These are phyloP conservation scores for Cyclocybe cylindracea DNA, from an alignment of 768 basidiomycete genomes.

Conservation along the genomic window DNA sequence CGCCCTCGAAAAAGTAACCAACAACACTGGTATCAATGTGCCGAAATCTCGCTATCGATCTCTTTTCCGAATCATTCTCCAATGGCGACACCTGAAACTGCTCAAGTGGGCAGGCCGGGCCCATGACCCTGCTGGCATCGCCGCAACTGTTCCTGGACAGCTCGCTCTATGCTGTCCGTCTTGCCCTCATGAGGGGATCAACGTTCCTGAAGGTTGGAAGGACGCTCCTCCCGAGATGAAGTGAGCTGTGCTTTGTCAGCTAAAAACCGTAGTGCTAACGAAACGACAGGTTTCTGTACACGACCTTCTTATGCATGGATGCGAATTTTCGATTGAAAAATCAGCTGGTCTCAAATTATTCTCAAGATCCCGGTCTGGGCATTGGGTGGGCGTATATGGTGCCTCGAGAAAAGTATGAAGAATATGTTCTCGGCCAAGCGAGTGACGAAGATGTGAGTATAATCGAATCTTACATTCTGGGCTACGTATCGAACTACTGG, in stretches of 20 bases:
- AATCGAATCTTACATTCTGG: neutral
- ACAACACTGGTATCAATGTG: too few species aligned
- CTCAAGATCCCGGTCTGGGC: conserved; percentile 6
- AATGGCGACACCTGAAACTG: conserved; percentile 26
- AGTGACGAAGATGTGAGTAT: neutral
- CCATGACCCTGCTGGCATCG: conserved; percentile 19
- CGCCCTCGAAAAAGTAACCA: too few species aligned
- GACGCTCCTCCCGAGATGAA: conserved; percentile 4
- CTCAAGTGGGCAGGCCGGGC: conserved; percentile 25
- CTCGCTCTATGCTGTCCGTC: conserved; percentile 24
- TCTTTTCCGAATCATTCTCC: too few species aligned
- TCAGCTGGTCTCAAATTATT: conserved; percentile 5
- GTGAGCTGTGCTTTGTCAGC: too few species aligned
- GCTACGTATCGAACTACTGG: too few species aligned
- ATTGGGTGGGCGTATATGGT: conserved; percentile 8
- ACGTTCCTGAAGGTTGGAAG: conserved; percentile 21
- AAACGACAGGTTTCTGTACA: too few species aligned
- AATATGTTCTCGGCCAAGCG: neutral
- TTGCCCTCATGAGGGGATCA: conserved; percentile 26
- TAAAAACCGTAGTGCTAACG: too few species aligned
- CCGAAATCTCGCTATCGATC: too few species aligned
- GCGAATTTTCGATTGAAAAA: conserved; percentile 3
- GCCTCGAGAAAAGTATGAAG: neutral
- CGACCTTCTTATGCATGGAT: too few species aligned
- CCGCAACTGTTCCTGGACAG: conserved; percentile 20